These are phyloP conservation scores for Kwoniella sp. DNA, from an alignment of 768 basidiomycete genomes.

Conservation along the genomic window DNA sequence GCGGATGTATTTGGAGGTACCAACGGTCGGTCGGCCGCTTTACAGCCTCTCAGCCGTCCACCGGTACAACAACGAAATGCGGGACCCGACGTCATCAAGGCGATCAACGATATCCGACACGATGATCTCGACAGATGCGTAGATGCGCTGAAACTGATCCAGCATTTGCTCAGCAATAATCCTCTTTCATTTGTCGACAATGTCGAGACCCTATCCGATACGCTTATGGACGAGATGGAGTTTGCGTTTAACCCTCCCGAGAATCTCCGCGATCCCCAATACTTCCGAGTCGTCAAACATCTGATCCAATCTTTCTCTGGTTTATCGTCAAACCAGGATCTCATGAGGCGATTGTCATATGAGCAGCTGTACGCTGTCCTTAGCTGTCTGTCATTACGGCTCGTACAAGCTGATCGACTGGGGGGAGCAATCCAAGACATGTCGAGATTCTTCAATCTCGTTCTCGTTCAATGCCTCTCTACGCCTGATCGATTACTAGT, in stretches of 20 bases:
- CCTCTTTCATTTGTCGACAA: constrained; percentile 77
- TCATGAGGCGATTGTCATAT: constrained; percentile 84
- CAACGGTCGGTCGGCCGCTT: constrained; percentile 26
- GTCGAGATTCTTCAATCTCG: constrained; percentile 97
- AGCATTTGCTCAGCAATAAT: constrained; percentile 75
- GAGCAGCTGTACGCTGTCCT: constrained; percentile 82
- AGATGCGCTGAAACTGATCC: constrained; percentile 89
- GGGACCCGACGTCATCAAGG: constrained; percentile 66
- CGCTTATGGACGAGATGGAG: constrained; percentile 86
- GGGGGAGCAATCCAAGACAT: constrained; percentile 86
- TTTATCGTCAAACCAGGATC: constrained; percentile 84
- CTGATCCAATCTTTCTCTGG: constrained; percentile 93
- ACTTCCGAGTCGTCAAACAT: constrained; percentile 93
- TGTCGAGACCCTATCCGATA: constrained; percentile 77
- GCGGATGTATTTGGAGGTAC: constrained; percentile 14
- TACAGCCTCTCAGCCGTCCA: constrained; percentile 29
- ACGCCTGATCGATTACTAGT: constrained; percentile 82
- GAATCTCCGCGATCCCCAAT: constrained; percentile 71
- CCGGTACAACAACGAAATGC: constrained; percentile 8
- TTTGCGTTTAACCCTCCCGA: constrained; percentile 84
- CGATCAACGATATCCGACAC: constrained; percentile 85
- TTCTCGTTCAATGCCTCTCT: constrained; percentile 88
- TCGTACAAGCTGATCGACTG: constrained; percentile 88
- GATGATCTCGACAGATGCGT: constrained; percentile 83
- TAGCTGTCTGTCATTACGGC: constrained; percentile 84